These are phyloP conservation scores for Prunus persica DNA, from an alignment of 306 rosid species.

Conservation along the genomic window Prunus_persica_NCBIv2 NC_034012.1:8226001-8226500, in stretches of 20 bases:
- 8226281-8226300: not conserved
- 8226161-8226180: not conserved
- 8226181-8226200: not conserved
- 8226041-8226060: too few species aligned
- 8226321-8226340: not conserved
- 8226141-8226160: not conserved
- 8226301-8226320: not conserved
- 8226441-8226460: not conserved
- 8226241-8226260: not conserved
- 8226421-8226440: not conserved
- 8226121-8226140: too few species aligned
- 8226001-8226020: too few species aligned
- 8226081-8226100: too few species aligned
- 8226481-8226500: not conserved
- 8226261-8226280: not conserved
- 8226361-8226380: not conserved
- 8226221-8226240: not conserved
- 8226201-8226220: not conserved
- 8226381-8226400: not conserved
- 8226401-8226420: not conserved
- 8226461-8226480: constrained; percentile 1
- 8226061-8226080: too few species aligned
- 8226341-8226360: not conserved
- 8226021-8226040: too few species aligned
- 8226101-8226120: too few species aligned